These are phyloP conservation scores for Tricholoma sp. DNA, from an alignment of 768 basidiomycete genomes.

Conservation along the genomic window DNA sequence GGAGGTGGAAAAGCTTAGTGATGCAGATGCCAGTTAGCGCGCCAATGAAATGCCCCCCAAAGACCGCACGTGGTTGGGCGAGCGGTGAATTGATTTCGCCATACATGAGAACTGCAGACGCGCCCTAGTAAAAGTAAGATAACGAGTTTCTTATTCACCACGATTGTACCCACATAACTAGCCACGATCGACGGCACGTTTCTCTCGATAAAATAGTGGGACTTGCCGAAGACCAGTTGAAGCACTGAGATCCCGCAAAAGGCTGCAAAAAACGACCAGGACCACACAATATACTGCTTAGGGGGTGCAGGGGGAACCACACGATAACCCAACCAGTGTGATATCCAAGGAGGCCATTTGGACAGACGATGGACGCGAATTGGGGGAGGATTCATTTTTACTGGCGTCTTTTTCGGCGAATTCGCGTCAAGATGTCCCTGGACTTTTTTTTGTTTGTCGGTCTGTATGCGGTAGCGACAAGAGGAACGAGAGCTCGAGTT, in stretches of 20 bases:
- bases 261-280: conserved; percentile 51
- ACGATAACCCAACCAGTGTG: conserved; percentile 43
- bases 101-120: conserved; percentile 51
- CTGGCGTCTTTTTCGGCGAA: too few species aligned
- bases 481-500: too few species aligned
- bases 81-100: conserved; percentile 48
- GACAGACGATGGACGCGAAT: conserved; percentile 20
- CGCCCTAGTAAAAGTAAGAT: conserved; percentile 33
- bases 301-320: conserved; percentile 24
- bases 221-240: conserved; percentile 44
- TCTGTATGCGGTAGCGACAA: too few species aligned
- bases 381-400: too few species aligned
- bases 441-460: too few species aligned
- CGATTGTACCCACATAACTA: conserved; percentile 35
- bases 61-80: conserved; percentile 45
- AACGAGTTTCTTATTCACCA: not conserved
- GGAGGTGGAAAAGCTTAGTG: conserved; percentile 44
- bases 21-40: conserved; percentile 44
- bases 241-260: conserved; percentile 46
- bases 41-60: conserved; percentile 49
- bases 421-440: too few species aligned
- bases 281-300: conserved; percentile 34
- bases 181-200: conserved; percentile 43
- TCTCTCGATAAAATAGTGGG: conserved; percentile 40
- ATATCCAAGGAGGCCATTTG: conserved; percentile 31